phyloP scores from a whole-genome alignment of 2,329 filamentous ascomycete genomes.

The Hypoxylon sp. region DNA sequence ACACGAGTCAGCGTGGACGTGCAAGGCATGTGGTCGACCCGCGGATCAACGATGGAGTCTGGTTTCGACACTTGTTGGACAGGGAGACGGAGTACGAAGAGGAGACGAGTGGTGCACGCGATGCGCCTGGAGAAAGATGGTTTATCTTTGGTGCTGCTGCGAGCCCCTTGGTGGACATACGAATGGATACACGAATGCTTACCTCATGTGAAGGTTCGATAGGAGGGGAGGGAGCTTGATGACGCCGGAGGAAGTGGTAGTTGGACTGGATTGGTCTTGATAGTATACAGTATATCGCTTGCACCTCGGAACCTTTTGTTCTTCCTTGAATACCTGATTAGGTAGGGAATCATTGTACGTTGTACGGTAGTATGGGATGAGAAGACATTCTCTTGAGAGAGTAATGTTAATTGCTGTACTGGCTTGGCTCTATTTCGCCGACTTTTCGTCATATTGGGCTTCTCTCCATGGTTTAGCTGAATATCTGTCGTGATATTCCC shows the following conservation, averaged over 20 bases:
- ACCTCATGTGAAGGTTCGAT: background rate
- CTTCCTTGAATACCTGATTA: constrained; percentile 30
- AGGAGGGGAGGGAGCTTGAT: background rate
- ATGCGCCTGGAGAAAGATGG: constrained; percentile 40
- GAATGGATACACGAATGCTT: too few relatives aligned
- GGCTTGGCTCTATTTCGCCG: background rate
- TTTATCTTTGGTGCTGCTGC: constrained; percentile 35
- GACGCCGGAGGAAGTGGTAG: background rate
- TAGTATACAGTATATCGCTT: too few relatives aligned
- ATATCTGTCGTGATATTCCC: background rate
- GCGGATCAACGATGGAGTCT: constrained; percentile 39
- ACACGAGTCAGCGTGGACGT: constrained; percentile 6
- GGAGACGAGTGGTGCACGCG: constrained; percentile 40
- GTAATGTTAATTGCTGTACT: constrained; percentile 10
- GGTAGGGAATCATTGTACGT: too few relatives aligned
- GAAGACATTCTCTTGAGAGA: constrained; percentile 8
- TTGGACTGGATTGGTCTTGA: background rate
- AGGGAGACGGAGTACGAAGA: constrained; percentile 30
- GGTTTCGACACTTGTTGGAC: constrained; percentile 34
- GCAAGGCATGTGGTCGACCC: constrained; percentile 38
- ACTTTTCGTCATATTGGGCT: constrained; percentile 16
- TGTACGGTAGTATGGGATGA: constrained; percentile 1
- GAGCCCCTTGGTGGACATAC: background rate
- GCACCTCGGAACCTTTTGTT: background rate
- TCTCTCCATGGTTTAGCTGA: constrained; percentile 3